Conservation (phyloP, 176 grass and related monocot genomes). For the Phoenix dactylifera region DNA sequence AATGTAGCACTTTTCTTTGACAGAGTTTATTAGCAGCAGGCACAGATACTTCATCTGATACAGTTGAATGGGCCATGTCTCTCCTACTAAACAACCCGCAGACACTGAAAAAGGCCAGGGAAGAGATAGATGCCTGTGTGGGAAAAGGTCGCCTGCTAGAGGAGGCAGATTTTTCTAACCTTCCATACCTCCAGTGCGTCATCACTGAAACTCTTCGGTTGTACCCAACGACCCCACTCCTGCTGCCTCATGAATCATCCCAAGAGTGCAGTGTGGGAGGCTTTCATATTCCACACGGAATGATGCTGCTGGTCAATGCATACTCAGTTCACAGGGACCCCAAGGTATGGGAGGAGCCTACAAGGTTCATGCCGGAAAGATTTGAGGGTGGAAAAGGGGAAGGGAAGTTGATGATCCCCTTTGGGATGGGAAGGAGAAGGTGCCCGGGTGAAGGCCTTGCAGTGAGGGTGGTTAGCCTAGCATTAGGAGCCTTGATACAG, state of each 20-base stretch:
- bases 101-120: conserved; percentile 16
- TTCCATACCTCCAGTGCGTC: conserved; percentile 41
- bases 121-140: conserved; percentile 26
- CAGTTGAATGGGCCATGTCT: conserved; percentile 67
- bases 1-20: conserved; percentile 7
- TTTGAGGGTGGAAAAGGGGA: conserved; percentile 13
- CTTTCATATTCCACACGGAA: conserved; percentile 31
- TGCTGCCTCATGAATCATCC: conserved; percentile 52
- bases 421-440: no score
- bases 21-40: conserved; percentile 22
- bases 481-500: no score
- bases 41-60: conserved; percentile 39
- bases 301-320: conserved; percentile 51
- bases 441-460: no score
- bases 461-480: no score
- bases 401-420: no score
- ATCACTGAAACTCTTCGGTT: conserved; percentile 56
- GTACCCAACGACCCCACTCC: conserved; percentile 28
- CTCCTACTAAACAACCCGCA: conserved; percentile 30
- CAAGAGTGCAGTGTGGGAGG: conserved; percentile 38
- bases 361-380: conserved; percentile 49
- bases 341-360: conserved; percentile 42
- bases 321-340: conserved; percentile 52
- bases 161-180: conserved; percentile 33
- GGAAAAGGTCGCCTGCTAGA: conserved; percentile 32